Evolutionary conservation across 495 filamentous ascomycete genomes (phyloP), one percentile per base, ranked within the genome.

Genomic region (Tuber brumale): DNA sequence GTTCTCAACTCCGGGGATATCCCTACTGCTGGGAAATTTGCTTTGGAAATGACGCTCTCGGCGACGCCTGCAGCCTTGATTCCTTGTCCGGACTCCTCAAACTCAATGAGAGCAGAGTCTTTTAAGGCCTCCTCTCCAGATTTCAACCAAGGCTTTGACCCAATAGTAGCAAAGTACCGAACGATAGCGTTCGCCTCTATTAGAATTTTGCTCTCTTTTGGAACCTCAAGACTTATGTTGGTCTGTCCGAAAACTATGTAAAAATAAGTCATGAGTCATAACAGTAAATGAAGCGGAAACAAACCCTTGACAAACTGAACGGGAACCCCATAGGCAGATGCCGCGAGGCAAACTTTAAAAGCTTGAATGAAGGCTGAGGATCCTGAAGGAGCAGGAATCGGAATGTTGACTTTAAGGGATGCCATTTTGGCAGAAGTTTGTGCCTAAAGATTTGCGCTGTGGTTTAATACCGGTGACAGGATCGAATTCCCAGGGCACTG

Each of bases 101-200:
- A 83, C 41, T 83, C 82, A 66, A 82, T 81, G 75, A 83, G 74
- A 39, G 82, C 82, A 76, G 70, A 76, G 42, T 83, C 80, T 45
- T 77, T 81, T 35, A 83, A 45, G 35, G 74, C 70, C 14, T 66
- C 74, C 70, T 80, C 71, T 2, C 71, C 75, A 21, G 77, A 71
- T 71, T 77, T 82, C 18, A 39, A 51, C 81, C 81, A 82, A 37
- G 78, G 81, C 19, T 73, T 78, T 71, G 76, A 76, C 71, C 82
- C 76, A 27, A 75, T 48, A 35, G 71, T 61, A 21, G 81, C 73
- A 74, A 82, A 78, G 70, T 82, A 83, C 72, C 82, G 82, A 18
- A 83, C 82, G 73, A 83, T 83, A 43, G 82, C 74, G 74, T 83
- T 83, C 73, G 74, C 77, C 44, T 83, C 82, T 27, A 83, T 81